Evolutionary conservation across 768 basidiomycete species (phyloP), one percentile per base, ranked within the genome.

Genomic region (Hygrophoropsis aurantiaca): DNA sequence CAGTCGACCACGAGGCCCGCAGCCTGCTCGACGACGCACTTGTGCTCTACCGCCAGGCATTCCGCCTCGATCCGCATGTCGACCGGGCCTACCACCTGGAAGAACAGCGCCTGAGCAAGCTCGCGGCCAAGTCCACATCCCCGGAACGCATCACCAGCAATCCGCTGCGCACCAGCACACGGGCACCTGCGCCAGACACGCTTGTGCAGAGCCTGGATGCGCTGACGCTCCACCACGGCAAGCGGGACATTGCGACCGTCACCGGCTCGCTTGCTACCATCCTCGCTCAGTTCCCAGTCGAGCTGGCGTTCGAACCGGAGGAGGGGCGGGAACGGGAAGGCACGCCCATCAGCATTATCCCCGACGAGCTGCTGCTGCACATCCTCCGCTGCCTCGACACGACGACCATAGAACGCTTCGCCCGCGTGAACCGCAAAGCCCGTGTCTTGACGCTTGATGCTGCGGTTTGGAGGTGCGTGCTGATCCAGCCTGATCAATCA

Each of bases 181-280:
- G 20, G 20, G n/a, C n/a, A n/a, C n/a, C n/a, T n/a, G n/a, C n/a
- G n/a, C n/a, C 11, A 7, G 56, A 44, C 35, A 41, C 13, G 88
- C 65, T 36, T 86, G 82, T 49, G 91, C 93, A 9, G 94, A 91
- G 65, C 89, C 85, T 49, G 77, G 78, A 68, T 92, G 90, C 57
- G 90, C 11, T 15, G 64, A 57, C 84, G 84, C 65, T 86, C 86
- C 46, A 89, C 89, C 58, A 83, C 89, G 5, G 62, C 68, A 3
- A 87, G 86, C 30, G 47, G 51, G 20, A 25, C 26, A 9, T 32
- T 8, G 37, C 46, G 24, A 32, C 57, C 19, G 58, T 72, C 37
- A 70, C 74, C 5, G 71, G 71, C 10, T 65, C 62, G 6, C 64
- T 87, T 15, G 77, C 75, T 18, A 66, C 55, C 13, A 50, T 88